A percentile compares a stretch with the other conserved stretches of the same genome.
phyloP scores from a whole-genome alignment of 2,329 filamentous ascomycete species.

The Chaetomium globosum region DNA sequence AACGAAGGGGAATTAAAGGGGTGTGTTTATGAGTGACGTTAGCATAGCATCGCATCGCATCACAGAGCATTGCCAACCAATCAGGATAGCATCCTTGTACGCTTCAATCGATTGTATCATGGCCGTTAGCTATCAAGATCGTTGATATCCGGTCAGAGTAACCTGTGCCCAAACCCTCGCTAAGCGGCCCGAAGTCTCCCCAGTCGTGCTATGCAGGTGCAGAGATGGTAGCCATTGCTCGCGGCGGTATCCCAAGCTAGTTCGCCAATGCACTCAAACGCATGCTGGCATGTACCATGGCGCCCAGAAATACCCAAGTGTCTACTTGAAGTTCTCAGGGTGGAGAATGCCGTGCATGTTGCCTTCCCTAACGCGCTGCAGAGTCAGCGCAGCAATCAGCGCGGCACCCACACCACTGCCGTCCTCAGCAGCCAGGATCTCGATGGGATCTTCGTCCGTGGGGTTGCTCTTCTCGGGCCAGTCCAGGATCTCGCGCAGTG shows the following conservation, averaged over 20 bases:
- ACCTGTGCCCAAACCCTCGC: background rate
- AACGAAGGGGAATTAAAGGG: background rate
- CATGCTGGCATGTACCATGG: background rate
- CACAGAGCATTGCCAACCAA: background rate
- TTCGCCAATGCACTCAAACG: background rate
- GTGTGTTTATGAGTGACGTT: background rate
- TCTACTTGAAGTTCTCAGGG: constrained; percentile 59
- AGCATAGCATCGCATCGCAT: constrained; percentile 7
- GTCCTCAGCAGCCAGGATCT: constrained; percentile 88
- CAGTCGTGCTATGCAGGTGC: background rate
- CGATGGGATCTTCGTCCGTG: constrained; percentile 81
- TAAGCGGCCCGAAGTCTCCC: background rate
- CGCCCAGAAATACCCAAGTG: background rate
- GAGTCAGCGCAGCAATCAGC: constrained; percentile 77
- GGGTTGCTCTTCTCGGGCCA: constrained; percentile 73
- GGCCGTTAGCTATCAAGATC: background rate
- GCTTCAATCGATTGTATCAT: constrained; percentile 2
- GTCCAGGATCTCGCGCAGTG: constrained; percentile 91
- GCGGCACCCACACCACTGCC: constrained; percentile 96
- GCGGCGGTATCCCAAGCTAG: constrained; percentile 1
- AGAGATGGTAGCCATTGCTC: background rate
- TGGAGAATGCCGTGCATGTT: constrained; percentile 67
- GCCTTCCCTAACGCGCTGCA: constrained; percentile 65
- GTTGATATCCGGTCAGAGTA: background rate
- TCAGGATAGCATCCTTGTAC: constrained; percentile 11